Evolutionary conservation across 2,329 filamentous ascomycete species (phyloP).

Genomic region (Dactylonectria estremocensis): DNA sequence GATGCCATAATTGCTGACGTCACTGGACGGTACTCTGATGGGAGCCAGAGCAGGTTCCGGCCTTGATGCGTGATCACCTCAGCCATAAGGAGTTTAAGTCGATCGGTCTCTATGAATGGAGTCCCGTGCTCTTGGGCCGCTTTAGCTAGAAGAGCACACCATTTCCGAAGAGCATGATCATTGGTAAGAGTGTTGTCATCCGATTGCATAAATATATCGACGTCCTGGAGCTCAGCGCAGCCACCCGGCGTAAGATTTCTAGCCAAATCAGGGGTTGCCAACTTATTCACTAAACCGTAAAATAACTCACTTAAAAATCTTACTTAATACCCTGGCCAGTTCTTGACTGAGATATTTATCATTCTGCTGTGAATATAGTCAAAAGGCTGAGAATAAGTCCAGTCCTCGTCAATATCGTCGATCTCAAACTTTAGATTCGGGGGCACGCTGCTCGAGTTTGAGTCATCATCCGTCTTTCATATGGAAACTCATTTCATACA

Average conservation of each 20-base stretch:
- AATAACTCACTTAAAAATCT: background rate
- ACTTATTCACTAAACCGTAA: background rate
- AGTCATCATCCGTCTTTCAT: background rate
- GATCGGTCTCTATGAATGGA: background rate
- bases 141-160: constrained; percentile 11
- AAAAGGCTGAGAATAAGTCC: background rate
- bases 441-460: background rate
- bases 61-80: too few species aligned
- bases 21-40: too few species aligned
- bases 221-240: background rate
- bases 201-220: background rate
- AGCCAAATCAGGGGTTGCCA: background rate
- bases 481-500: background rate
- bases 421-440: background rate
- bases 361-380: background rate
- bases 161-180: background rate
- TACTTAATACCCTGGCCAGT: background rate
- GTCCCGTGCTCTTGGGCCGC: constrained; percentile 18
- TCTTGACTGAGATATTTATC: background rate
- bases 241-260: background rate
- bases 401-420: background rate
- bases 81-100: constrained; percentile 22
- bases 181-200: background rate
- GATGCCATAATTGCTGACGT: too few species aligned
- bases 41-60: too few species aligned